Conservation (phyloP, 75 land plant species). For the Pinus albicaulis region DNA sequence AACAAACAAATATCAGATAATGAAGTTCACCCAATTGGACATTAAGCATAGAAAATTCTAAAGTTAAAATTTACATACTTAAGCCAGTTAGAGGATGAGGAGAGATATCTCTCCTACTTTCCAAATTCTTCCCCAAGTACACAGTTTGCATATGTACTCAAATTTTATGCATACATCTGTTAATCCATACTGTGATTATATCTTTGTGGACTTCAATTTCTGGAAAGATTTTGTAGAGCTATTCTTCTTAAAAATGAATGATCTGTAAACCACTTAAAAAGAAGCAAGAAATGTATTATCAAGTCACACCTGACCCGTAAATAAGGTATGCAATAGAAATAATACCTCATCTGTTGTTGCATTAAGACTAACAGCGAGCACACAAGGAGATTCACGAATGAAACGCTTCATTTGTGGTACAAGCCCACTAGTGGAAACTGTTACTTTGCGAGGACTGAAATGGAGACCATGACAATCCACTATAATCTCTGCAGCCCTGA, state of each 20-base stretch:
- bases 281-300: no score
- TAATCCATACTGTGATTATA: background rate
- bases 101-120: background rate
- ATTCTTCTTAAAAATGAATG: background rate
- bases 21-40: background rate
- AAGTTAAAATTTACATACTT: background rate
- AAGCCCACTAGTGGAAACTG: slow-evolving; percentile 92
- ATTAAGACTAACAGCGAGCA: slow-evolving; percentile 92
- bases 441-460: slow-evolving; percentile 89
- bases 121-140: background rate
- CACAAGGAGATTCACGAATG: slow-evolving; percentile 70
- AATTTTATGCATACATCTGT: background rate
- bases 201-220: background rate
- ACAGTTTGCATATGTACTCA: no score
- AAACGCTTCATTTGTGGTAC: slow-evolving; percentile 85
- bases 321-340: background rate
- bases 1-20: background rate
- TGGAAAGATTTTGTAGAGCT: no score
- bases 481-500: slow-evolving; percentile 83
- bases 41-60: background rate
- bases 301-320: no score
- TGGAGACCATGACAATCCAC: slow-evolving; percentile 87
- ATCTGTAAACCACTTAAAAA: background rate
- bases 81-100: background rate
- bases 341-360: slow-evolving; percentile 95